phyloP scores from a whole-genome alignment of 2,329 filamentous ascomycete genomes.

The Cladosporium sp. region DNA sequence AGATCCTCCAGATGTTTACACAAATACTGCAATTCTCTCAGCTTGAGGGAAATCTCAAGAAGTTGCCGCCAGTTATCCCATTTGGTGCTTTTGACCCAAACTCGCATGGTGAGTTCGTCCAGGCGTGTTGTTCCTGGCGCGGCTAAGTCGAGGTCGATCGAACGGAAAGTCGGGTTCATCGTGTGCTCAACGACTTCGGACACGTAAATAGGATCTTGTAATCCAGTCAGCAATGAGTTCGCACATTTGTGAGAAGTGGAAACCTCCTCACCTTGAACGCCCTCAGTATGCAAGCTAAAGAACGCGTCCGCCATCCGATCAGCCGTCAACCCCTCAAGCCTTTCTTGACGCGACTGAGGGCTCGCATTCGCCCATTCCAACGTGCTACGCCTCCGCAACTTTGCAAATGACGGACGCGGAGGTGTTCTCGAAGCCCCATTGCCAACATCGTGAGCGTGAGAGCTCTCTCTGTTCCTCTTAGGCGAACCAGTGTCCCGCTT shows the following conservation, averaged over 20 bases:
- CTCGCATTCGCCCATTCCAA: conserved; percentile 57
- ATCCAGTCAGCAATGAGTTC: conserved; percentile 14
- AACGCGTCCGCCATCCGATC: conserved; percentile 77
- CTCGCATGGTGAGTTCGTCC: conserved; percentile 58
- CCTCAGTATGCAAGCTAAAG: conserved; percentile 72
- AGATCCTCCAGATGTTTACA: conserved; percentile 59
- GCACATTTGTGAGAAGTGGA: not conserved
- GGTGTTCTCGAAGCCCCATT: conserved; percentile 17
- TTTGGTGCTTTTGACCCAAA: conserved; percentile 63
- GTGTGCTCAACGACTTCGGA: conserved; percentile 73
- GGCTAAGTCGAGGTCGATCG: conserved; percentile 67
- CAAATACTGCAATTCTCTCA: conserved; percentile 71
- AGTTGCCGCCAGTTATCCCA: conserved; percentile 56
- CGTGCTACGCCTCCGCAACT: conserved; percentile 51
- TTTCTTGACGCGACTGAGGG: conserved; percentile 60
- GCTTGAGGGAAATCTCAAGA: conserved; percentile 64
- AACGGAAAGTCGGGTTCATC: conserved; percentile 86
- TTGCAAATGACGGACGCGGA: conserved; percentile 32
- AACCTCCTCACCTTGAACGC: conserved; percentile 36
- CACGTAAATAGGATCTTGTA: conserved; percentile 71
- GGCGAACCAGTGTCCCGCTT: not conserved
- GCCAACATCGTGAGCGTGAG: not conserved
- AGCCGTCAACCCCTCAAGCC: conserved; percentile 66
- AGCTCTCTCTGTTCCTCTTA: not conserved
- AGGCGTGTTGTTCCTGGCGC: conserved; percentile 59